Conservation (phyloP, 352 stramenopile species). For the Detonula confervacea region DNA sequence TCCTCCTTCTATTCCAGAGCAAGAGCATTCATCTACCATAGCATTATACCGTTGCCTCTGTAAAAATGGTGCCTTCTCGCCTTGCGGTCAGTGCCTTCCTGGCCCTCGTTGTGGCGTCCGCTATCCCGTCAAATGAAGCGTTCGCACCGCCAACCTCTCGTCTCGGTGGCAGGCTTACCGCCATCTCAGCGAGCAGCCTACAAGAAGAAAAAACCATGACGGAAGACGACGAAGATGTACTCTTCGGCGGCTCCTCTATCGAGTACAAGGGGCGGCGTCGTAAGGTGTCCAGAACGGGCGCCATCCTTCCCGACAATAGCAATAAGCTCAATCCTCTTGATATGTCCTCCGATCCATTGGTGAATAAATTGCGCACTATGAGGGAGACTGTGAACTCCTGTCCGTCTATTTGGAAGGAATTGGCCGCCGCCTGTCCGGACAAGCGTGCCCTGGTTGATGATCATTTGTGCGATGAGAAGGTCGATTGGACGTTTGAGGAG, state of each 20-base stretch:
- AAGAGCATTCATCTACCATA: too few species aligned
- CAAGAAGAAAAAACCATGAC: too few species aligned
- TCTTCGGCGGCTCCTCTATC: slow-evolving; percentile 52
- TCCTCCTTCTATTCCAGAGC: too few species aligned
- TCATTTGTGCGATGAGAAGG: slow-evolving; percentile 70
- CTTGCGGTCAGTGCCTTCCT: slow-evolving; percentile 25
- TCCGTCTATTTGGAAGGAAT: slow-evolving; percentile 70
- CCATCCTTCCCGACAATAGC: slow-evolving; percentile 46
- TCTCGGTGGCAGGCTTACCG: not conserved
- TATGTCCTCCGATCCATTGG: slow-evolving; percentile 69
- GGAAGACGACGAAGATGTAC: slow-evolving; percentile 57
- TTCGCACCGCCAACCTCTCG: slow-evolving; percentile 16
- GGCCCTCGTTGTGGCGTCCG: slow-evolving; percentile 5
- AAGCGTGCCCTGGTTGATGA: slow-evolving; percentile 75
- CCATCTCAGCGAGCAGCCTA: not conserved
- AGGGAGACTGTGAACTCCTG: slow-evolving; percentile 61
- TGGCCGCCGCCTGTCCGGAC: slow-evolving; percentile 60
- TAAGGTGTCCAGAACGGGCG: slow-evolving; percentile 38
- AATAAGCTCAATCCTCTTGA: slow-evolving; percentile 61
- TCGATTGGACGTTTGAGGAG: slow-evolving; percentile 71
- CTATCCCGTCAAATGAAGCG: not conserved
- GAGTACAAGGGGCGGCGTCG: slow-evolving; percentile 22
- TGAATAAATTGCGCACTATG: slow-evolving; percentile 79
- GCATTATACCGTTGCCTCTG: not conserved
- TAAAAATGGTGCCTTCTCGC: slow-evolving; percentile 28